Evolutionary conservation across 2,329 filamentous ascomycete genomes (phyloP), one percentile per base, ranked within the genome.

Genomic region (Penicillium polonicum): DNA sequence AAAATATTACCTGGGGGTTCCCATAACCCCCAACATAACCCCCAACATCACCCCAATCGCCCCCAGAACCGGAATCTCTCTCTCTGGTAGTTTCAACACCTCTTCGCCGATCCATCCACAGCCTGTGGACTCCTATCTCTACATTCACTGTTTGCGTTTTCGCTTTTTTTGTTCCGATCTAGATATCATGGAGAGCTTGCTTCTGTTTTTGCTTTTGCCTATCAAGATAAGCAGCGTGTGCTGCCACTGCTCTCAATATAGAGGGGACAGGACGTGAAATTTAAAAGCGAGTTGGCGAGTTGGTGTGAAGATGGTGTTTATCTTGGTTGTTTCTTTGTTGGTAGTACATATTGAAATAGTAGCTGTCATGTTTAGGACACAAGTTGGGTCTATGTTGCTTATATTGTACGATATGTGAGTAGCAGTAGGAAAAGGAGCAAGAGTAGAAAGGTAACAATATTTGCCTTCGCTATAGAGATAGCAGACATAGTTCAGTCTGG

Each of bases 101-200:
- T 58, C 52, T 48, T 61, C 59, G 25, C 56, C 62, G 58, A 63
- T 54, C 55, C 50, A 58, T 44, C 56, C 42, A 54, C 54, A 48
- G 12, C 12, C 17, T 29, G 52, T 60, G 62, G 63, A 58, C 42
- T 57, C 58, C 46, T 58, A 61, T 38, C 52, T 53, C 35, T 38
- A 55, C 44, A 48, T 55, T 60, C 46, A 23, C 44, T 52, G 45
- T 60, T 39, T 53, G 42, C 23, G 33, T 19, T 56, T 31, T 25
- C 44, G 29, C 41, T 52, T 39, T 55, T 52, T 19, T 49, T 58
- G 44, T 60, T 60, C 50, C 35, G 56, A 65, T 63, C 53, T 65
- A 65, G 59, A 65, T 65, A 63, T 66, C 64, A 63, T 56, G 55
- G 38, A 66, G 57, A 59, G 59, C 55, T 60, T 58, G 36, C 44